Conservation (phyloP, 495 filamentous ascomycete species). For the Penicillium bialowiezense region DNA sequence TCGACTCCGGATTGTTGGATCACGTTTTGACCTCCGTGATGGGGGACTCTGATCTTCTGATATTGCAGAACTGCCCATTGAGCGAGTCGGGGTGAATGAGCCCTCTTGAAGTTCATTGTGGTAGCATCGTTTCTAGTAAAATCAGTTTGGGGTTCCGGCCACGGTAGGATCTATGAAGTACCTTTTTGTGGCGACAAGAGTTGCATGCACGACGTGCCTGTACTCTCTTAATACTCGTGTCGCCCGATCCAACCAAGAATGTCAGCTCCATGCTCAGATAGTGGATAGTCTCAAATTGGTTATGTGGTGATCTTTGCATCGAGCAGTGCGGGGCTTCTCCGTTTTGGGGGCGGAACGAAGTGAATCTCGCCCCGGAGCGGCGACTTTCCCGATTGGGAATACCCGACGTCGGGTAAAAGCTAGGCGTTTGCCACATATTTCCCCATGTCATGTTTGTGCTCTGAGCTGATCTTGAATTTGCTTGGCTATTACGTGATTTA, state of each 20-base stretch:
- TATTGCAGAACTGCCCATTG: neutral
- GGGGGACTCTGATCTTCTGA: neutral
- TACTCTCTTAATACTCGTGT: constrained; percentile 16
- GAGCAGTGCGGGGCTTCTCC: neutral
- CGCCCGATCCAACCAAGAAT: constrained; percentile 16
- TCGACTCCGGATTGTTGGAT: neutral
- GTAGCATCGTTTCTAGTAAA: constrained; percentile 21
- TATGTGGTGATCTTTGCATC: neutral
- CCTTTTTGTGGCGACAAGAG: constrained; percentile 22
- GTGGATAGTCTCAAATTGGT: neutral
- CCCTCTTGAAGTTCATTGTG: constrained; percentile 4
- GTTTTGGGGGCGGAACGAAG: neutral
- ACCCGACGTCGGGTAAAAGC: neutral
- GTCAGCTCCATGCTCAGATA: constrained; percentile 27
- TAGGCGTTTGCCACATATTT: too few species aligned
- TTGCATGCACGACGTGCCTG: constrained; percentile 13
- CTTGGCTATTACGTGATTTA: too few species aligned
- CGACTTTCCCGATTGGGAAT: neutral
- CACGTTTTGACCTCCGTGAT: neutral
- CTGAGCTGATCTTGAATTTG: too few species aligned
- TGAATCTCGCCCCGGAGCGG: constrained; percentile 3
- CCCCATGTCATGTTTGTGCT: too few species aligned
- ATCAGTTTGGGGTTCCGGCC: neutral
- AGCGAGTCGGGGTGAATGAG: neutral
- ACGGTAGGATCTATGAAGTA: neutral